Conservation (phyloP, 1,139 yeast species). For the Yarrowia galli region DNA sequence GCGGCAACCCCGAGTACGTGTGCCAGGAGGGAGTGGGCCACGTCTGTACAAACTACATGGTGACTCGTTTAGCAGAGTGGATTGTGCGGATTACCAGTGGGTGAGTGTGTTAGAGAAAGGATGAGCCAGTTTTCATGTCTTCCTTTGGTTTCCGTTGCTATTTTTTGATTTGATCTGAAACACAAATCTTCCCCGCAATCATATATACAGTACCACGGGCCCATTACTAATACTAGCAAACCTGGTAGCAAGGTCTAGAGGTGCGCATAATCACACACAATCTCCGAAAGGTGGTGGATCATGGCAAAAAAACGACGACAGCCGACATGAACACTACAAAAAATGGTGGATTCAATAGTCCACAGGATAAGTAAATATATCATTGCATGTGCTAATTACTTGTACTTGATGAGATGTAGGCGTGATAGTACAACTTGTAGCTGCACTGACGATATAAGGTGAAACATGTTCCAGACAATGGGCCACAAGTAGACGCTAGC, state of each 20-base stretch:
- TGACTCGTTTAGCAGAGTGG: slow-evolving; percentile 44
- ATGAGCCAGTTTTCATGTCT: background rate
- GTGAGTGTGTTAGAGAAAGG: background rate
- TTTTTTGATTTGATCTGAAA: too few species aligned
- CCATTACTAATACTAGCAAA: slow-evolving; percentile 16
- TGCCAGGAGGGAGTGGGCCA: slow-evolving; percentile 45
- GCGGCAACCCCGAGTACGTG: slow-evolving; percentile 29
- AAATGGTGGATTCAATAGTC: background rate
- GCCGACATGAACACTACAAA: background rate
- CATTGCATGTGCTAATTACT: slow-evolving; percentile 7
- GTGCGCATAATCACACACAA: background rate
- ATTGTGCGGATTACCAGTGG: slow-evolving; percentile 36
- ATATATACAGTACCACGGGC: background rate
- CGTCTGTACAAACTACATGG: slow-evolving; percentile 43
- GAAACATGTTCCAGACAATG: too few species aligned
- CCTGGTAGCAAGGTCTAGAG: slow-evolving; percentile 19
- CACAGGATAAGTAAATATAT: slow-evolving; percentile 14
- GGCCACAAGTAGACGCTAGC: too few species aligned
- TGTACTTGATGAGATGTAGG: too few species aligned
- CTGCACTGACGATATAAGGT: too few species aligned
- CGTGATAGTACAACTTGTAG: too few species aligned
- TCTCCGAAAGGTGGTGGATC: too few species aligned
- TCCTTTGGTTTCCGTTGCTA: background rate
- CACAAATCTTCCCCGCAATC: background rate
- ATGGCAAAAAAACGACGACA: background rate